Percentiles rank a stretch among this genome's conserved stretches.
These are phyloP conservation scores for Aspergillus novofumigatus DNA, from an alignment of 2,329 filamentous ascomycete genomes.

Conservation along the genomic window DNA sequence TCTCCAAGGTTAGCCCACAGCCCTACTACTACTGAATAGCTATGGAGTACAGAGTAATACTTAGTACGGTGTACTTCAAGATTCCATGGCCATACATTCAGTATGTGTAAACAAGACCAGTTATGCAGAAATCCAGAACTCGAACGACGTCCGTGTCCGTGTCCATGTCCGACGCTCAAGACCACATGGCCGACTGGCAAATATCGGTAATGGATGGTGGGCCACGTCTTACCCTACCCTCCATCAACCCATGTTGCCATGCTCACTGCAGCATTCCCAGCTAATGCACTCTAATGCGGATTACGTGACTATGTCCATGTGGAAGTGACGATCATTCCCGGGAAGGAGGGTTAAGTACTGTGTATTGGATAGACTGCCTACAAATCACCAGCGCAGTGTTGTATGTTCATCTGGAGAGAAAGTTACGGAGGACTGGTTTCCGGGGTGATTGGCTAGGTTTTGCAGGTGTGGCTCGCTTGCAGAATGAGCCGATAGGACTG, in stretches of 20 bases:
- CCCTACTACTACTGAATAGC: too few relatives aligned
- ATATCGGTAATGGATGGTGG: not conserved
- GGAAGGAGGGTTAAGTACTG: not conserved
- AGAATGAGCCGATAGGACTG: not conserved
- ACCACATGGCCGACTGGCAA: too few relatives aligned
- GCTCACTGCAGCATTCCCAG: not conserved
- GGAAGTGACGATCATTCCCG: not conserved
- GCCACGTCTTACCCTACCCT: not conserved
- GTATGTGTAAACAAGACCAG: too few relatives aligned
- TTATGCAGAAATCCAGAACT: too few relatives aligned
- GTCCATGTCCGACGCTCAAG: too few relatives aligned
- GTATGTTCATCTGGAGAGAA: not conserved
- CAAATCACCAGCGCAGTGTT: not conserved
- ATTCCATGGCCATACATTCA: not conserved
- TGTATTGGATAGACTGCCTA: not conserved
- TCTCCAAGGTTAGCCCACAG: not conserved
- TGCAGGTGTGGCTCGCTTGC: not conserved
- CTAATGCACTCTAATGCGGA: not conserved
- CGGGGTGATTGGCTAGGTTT: not conserved
- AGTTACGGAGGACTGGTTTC: not conserved
- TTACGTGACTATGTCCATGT: not conserved
- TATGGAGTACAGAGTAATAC: too few relatives aligned
- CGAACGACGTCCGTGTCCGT: not conserved
- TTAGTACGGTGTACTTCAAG: too few relatives aligned
- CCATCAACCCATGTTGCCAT: not conserved